Evolutionary conservation across 2,329 filamentous ascomycete genomes (phyloP), one percentile per base, ranked within the genome.

Genomic region (Fusarium marasasianum): DNA sequence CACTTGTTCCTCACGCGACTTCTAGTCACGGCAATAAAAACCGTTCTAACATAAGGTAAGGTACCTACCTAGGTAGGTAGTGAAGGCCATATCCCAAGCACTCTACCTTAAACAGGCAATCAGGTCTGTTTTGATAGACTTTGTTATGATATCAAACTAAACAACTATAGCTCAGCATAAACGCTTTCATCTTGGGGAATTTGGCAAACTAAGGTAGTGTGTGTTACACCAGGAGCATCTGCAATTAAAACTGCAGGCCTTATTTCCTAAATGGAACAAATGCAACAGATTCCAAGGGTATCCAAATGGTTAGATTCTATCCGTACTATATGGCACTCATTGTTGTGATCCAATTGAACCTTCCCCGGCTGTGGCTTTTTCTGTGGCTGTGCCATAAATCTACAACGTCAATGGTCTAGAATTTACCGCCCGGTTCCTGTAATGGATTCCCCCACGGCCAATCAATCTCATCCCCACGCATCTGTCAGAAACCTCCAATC

Each of bases 381-480:
- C 29, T 62, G 71, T 74, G 71, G 71, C 71, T 63, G 67, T 69
- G 65, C 22, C 29, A 47, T 41, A 24, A 64, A 20, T 38, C 45
- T 44, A 43, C 41, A 62, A 44, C 64, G 48, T 55, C 41, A 69
- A 63, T 63, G 57, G 56, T 18, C n/a, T 20, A 17, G 44, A 37
- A 24, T 43, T 63, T 72, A 58, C 62, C 57, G 56, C 68, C 47
- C 54, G 33, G 43, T 73, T 48, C 50, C 29, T 38, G 26, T 24
- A 33, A 29, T 33, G n/a, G 24, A 40, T 26, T 43, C 53, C 72
- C 72, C 60, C 72, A 66, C 72, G 58, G 15, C 64, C 72, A 69
- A 74, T 58, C 64, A 72, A 69, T 70, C 57, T 73, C 24, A 63
- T 72, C 68, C 72, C 72, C 72, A 65, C 72, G 60, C 31, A 43